phyloP scores from a whole-genome alignment of 495 filamentous ascomycete species.

The Clavariopsis aquatica region DNA sequence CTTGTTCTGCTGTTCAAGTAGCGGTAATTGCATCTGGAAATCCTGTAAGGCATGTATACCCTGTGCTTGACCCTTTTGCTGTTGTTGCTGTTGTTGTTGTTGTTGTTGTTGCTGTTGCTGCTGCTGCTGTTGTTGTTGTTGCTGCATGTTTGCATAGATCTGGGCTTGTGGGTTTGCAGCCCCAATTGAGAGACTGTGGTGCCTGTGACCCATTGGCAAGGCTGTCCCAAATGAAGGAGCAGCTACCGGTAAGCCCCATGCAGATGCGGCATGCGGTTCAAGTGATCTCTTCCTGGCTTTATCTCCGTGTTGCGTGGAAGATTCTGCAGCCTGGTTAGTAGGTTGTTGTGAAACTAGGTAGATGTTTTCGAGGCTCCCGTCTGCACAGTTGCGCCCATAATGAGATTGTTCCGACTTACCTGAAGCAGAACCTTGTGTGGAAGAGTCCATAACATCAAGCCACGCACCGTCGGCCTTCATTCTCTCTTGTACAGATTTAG shows the following conservation, averaged over 20 bases:
- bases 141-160: too few relatives aligned
- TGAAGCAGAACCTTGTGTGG: neutral
- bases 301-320: neutral
- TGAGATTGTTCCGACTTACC: neutral
- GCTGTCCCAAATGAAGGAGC: too few relatives aligned
- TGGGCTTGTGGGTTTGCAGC: too few relatives aligned
- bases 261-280: too few relatives aligned
- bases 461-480: slow-evolving; percentile 29
- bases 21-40: slow-evolving; percentile 99
- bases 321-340: neutral
- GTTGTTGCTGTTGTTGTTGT: neutral
- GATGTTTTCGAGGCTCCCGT: too few relatives aligned
- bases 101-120: too few relatives aligned
- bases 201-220: too few relatives aligned
- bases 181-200: too few relatives aligned
- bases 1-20: slow-evolving; percentile 98
- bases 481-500: slow-evolving; percentile 8
- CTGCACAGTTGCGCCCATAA: too few relatives aligned
- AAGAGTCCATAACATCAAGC: slow-evolving; percentile 15
- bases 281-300: neutral
- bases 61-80: neutral
- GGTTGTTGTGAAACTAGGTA: too few relatives aligned
- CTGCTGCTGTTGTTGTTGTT: too few relatives aligned
- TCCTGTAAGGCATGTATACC: slow-evolving; percentile 63
- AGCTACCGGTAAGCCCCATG: neutral